Percentiles rank a stretch among this genome's conserved stretches.
phyloP scores from a whole-genome alignment of 768 basidiomycete species.

The Boletus rufocinnamomeus region DNA sequence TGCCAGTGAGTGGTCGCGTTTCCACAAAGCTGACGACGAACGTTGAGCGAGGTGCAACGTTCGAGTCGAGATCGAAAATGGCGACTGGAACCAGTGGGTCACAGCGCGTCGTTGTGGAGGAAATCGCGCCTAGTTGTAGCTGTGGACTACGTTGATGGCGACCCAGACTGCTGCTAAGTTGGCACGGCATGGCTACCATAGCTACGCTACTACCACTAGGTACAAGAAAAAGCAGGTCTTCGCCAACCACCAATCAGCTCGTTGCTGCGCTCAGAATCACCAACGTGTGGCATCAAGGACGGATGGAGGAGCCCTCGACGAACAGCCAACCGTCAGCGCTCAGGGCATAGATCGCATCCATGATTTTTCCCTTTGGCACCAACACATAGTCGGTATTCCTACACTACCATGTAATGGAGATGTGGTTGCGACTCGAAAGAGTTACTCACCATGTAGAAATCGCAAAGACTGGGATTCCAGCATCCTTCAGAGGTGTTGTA shows the following conservation, averaged over 20 bases:
- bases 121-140: slow-evolving; percentile 7
- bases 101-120: slow-evolving; percentile 13
- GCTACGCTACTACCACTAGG: neutral
- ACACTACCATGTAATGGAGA: neutral
- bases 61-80: slow-evolving; percentile 7
- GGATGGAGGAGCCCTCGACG: slow-evolving; percentile 5
- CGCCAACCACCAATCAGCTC: neutral
- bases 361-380: slow-evolving; percentile 47
- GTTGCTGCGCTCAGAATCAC: neutral
- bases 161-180: neutral
- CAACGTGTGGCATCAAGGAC: slow-evolving; percentile 6
- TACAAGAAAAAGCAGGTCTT: neutral
- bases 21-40: slow-evolving; percentile 7
- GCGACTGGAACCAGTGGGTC: neutral
- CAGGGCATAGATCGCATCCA: slow-evolving; percentile 45
- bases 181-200: neutral
- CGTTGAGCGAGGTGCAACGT: neutral
- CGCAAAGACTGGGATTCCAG: slow-evolving; percentile 57
- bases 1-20: slow-evolving; percentile 12
- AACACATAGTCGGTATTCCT: slow-evolving; percentile 73
- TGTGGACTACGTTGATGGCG: slow-evolving; percentile 12
- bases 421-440: neutral
- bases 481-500: slow-evolving; percentile 52
- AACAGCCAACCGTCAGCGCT: slow-evolving; percentile 53
- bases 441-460: slow-evolving; percentile 61